A percentile compares a stretch with the other conserved stretches of the same genome.
Evolutionary conservation across 192 early-diverging fungal species (phyloP).

Genomic region (Podila minutissima): DNA sequence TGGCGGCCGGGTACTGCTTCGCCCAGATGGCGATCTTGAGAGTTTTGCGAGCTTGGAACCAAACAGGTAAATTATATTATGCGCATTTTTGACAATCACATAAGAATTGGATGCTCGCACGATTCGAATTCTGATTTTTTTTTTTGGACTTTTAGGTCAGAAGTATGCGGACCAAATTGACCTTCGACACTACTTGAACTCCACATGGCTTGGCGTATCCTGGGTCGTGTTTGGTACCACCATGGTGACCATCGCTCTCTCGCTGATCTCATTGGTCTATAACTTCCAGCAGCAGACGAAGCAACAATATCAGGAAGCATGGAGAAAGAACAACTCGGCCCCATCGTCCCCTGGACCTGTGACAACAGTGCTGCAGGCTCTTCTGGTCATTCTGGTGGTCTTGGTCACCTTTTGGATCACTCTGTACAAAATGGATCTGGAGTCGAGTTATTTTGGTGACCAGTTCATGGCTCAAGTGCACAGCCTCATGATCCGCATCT

Average conservation of each 20-base stretch:
- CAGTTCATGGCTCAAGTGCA: slow-evolving; percentile 16
- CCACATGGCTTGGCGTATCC: slow-evolving; percentile 18
- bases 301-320: not conserved
- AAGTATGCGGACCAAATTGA: slow-evolving; percentile 61
- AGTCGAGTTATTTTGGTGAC: slow-evolving; percentile 23
- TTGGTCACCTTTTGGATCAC: slow-evolving; percentile 36
- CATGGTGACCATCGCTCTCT: slow-evolving; percentile 2
- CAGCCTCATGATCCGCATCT: slow-evolving; percentile 21
- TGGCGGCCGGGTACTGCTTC: slow-evolving; percentile 16
- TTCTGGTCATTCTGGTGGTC: slow-evolving; percentile 1
- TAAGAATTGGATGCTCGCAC: too few species aligned
- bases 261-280: slow-evolving; percentile 5
- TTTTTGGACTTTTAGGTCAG: slow-evolving; percentile 32
- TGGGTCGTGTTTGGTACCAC: slow-evolving; percentile 47
- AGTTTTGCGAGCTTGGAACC: slow-evolving; percentile 55
- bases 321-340: not conserved
- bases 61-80: slow-evolving; percentile 41
- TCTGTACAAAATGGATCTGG: slow-evolving; percentile 45
- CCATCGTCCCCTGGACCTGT: not conserved
- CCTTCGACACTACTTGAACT: slow-evolving; percentile 51
- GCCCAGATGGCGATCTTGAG: slow-evolving; percentile 54
- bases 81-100: not conserved
- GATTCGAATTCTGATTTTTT: not conserved
- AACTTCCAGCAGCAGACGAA: not conserved
- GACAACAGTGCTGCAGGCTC: slow-evolving; percentile 8